phyloP scores from a whole-genome alignment of 306 rosid genomes.

The Cucumis cinereus region DNA sequence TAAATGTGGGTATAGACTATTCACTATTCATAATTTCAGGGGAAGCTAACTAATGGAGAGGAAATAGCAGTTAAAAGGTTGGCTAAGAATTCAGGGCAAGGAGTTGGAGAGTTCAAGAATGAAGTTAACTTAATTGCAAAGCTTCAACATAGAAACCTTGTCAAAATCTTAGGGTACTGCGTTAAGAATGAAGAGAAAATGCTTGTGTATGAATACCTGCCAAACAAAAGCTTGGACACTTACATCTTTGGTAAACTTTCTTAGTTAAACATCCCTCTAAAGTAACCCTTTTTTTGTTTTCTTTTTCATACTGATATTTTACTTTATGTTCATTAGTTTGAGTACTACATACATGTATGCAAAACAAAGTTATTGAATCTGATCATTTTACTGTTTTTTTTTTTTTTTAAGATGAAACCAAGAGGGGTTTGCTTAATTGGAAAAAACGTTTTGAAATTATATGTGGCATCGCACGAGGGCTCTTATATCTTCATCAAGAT shows the following conservation, averaged over 20 bases:
- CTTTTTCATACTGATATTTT: not conserved
- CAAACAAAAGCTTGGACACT: slow-evolving; percentile 7
- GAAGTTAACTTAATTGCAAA: slow-evolving; percentile 8
- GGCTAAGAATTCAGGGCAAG: slow-evolving; percentile 3
- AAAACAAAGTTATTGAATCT: too few relatives aligned
- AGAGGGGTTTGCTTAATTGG: not conserved
- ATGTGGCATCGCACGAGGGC: not conserved
- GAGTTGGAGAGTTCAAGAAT: slow-evolving; percentile 8
- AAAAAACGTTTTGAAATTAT: not conserved
- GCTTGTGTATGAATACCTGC: slow-evolving; percentile 5
- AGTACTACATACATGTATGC: too few relatives aligned
- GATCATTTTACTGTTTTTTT: not conserved
- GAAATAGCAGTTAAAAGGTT: slow-evolving; percentile 7
- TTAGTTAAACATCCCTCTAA: not conserved
- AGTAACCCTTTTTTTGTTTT: not conserved
- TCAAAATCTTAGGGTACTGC: slow-evolving; percentile 5
- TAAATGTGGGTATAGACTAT: not conserved
- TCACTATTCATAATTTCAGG: not conserved
- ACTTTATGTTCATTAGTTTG: not conserved
- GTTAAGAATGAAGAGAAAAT: not conserved
- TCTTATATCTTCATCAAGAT: not conserved
- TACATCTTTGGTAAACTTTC: not conserved
- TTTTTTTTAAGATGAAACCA: not conserved
- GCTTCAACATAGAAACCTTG: slow-evolving; percentile 7
- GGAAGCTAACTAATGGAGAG: not conserved